Conservation (phyloP, 768 basidiomycete genomes). For the Podaxis sp. region DNA sequence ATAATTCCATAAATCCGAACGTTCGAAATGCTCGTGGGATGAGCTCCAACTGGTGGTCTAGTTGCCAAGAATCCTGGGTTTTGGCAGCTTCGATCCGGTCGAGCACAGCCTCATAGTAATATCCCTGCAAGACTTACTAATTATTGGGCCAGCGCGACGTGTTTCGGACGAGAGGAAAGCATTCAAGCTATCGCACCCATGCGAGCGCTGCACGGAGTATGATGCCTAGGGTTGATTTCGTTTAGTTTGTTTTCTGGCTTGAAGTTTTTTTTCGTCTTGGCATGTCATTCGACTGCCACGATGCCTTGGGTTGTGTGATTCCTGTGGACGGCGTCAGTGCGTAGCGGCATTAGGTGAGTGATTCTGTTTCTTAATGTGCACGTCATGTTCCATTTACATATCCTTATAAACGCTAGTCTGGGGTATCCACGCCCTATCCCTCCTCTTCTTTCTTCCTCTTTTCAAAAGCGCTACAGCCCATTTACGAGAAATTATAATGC, state of each 20-base stretch:
- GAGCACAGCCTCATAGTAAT: not conserved
- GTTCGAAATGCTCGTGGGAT: not conserved
- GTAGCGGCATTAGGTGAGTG: slow-evolving; percentile 6
- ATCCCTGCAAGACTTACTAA: not conserved
- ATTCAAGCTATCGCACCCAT: not conserved
- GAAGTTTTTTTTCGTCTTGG: not conserved
- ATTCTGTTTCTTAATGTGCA: not conserved
- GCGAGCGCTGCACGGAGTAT: not conserved
- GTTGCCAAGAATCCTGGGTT: not conserved
- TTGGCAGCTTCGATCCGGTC: not conserved
- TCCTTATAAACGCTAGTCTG: slow-evolving; percentile 9
- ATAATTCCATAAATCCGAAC: not conserved
- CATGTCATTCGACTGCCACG: not conserved
- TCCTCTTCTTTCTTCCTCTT: not conserved
- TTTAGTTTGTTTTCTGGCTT: not conserved
- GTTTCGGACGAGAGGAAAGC: not conserved
- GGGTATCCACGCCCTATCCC: not conserved
- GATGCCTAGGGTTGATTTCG: not conserved
- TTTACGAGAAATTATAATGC: slow-evolving; percentile 2
- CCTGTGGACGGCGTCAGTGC: slow-evolving; percentile 3
- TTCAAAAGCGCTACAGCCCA: not conserved
- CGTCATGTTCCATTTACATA: not conserved
- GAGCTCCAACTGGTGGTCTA: not conserved
- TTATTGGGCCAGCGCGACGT: not conserved
- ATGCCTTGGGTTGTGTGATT: not conserved